These are phyloP conservation scores for Mimosa pudica DNA, from an alignment of 306 rosid species.

Conservation along the genomic window DNA sequence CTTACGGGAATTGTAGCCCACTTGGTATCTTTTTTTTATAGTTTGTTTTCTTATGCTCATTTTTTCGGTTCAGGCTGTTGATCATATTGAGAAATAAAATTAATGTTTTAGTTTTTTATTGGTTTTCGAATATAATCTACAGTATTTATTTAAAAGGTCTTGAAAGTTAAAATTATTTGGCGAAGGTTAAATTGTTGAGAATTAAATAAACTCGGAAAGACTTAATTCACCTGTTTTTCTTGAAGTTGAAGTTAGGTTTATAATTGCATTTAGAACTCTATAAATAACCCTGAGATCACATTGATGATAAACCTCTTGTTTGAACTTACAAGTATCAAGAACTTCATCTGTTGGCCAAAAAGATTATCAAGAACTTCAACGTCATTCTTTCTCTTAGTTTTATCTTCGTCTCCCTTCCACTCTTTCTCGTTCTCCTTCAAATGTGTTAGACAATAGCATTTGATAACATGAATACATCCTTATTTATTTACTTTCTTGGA, in stretches of 20 bases:
- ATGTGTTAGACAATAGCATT: background rate
- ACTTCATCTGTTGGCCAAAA: background rate
- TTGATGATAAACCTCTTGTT: background rate
- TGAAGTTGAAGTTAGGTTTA: background rate
- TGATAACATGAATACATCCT: constrained; percentile 27
- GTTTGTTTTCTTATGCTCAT: no score
- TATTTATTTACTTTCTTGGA: constrained; percentile 13
- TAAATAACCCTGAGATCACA: background rate
- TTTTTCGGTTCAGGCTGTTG: no score
- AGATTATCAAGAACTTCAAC: background rate
- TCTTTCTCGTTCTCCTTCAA: background rate
- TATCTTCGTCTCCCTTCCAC: background rate
- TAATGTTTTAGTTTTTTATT: background rate
- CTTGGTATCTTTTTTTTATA: no score
- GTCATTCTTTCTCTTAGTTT: background rate
- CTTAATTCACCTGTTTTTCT: background rate
- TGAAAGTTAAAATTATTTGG: background rate
- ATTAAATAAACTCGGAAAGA: background rate
- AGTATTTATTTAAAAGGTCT: background rate
- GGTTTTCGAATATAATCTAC: background rate
- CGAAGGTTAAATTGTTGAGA: background rate
- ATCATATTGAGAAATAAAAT: background rate
- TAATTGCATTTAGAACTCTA: background rate
- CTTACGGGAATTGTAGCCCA: no score
- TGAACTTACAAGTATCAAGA: background rate